Conservation (phyloP, 306 rosid genomes). For the Hylodesmum podocarpum region DNA sequence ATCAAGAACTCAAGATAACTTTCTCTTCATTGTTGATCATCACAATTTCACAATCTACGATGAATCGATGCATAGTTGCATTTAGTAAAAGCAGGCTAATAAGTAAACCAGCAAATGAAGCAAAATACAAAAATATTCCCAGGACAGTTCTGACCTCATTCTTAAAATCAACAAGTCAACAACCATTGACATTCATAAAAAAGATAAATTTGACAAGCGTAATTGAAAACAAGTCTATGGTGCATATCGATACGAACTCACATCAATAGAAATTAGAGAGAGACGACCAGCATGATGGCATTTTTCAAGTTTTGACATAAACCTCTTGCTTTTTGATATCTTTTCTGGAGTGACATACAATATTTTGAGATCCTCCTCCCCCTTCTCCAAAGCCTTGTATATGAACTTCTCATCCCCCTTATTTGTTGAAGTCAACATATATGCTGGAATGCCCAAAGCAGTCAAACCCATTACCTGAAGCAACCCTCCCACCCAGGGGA, state of each 20-base stretch:
- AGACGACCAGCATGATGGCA: conserved; percentile 88
- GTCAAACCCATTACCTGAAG: conserved; percentile 92
- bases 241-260: conserved; percentile 42
- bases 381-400: conserved; percentile 88
- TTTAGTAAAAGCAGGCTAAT: conserved; percentile 1
- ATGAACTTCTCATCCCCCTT: conserved; percentile 83
- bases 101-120: conserved; percentile 17
- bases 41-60: conserved; percentile 2
- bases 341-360: conserved; percentile 94
- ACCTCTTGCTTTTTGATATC: conserved; percentile 98
- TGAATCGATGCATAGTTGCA: background rate
- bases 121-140: conserved; percentile 13
- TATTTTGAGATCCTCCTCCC: conserved; percentile 78
- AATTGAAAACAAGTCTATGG: conserved; percentile 15
- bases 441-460: conserved; percentile 81
- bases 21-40: background rate
- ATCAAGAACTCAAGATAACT: background rate
- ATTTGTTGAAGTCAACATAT: conserved; percentile 80
- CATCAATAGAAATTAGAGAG: conserved; percentile 83
- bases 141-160: conserved; percentile 2
- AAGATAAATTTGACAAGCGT: conserved; percentile 1
- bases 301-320: conserved; percentile 97
- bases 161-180: conserved; percentile 1
- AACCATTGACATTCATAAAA: conserved; percentile 6
- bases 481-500: conserved; percentile 9